These are phyloP conservation scores for Xanthoceras sorbifolium DNA, from an alignment of 345 rosid genomes.

Conservation along the genomic window DNA sequence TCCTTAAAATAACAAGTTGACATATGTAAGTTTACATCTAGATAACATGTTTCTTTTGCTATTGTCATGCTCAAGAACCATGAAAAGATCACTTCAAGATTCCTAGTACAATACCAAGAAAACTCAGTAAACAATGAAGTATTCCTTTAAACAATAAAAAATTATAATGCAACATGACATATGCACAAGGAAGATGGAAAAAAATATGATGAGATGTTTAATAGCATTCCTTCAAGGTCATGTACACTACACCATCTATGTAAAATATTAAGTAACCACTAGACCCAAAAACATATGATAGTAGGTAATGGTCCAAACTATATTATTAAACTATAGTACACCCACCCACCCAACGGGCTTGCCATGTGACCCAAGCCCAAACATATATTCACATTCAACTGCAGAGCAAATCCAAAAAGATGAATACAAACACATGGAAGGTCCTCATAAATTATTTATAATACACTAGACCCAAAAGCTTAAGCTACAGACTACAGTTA, in stretches of 20 bases:
- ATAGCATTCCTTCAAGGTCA: not conserved
- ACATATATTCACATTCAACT: not conserved
- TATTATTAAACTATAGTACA: not conserved
- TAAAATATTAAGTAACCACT: not conserved
- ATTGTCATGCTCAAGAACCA: not conserved
- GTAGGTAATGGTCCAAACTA: not conserved
- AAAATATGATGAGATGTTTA: not conserved
- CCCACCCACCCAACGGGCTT: not conserved
- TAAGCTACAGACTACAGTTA: too few species aligned
- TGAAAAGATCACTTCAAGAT: not conserved
- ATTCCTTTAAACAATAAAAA: not conserved
- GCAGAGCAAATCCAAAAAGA: not conserved
- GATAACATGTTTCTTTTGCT: not conserved
- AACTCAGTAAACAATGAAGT: conserved; percentile 5
- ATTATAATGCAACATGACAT: not conserved
- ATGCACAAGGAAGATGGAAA: not conserved
- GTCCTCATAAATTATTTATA: not conserved
- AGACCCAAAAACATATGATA: not conserved
- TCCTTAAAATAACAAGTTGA: not conserved
- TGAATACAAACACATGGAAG: not conserved
- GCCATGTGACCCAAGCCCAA: not conserved
- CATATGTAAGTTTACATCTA: not conserved
- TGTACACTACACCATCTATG: not conserved
- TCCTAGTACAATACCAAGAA: not conserved
- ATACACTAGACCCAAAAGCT: too few species aligned